Percentiles rank a stretch among this genome's conserved stretches.
phyloP scores from a whole-genome alignment of 2,329 filamentous ascomycete species.

The Alternaria conjuncta region DNA sequence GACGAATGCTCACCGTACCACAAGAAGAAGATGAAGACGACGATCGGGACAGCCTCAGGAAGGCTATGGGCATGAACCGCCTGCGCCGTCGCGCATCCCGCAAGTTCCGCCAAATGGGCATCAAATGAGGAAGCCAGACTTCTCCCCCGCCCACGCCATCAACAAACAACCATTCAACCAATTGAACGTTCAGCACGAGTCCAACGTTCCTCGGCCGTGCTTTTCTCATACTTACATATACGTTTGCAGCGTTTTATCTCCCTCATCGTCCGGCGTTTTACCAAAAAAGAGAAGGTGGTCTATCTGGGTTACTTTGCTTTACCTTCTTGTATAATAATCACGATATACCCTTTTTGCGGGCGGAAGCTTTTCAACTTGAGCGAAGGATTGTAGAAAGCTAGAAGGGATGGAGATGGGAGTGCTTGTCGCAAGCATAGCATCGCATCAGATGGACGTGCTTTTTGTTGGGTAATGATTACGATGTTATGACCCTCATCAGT shows the following conservation, averaged over 20 bases:
- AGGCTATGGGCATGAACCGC: conserved; percentile 24
- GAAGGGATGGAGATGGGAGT: neutral
- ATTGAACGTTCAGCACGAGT: neutral
- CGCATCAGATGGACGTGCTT: neutral
- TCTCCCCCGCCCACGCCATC: neutral
- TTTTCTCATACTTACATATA: neutral
- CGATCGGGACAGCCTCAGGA: conserved; percentile 25
- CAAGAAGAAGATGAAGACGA: conserved; percentile 28
- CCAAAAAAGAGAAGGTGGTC: conserved; percentile 4
- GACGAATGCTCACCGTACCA: conserved; percentile 6
- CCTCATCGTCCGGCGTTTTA: conserved; percentile 1
- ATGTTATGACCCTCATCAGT: conserved; percentile 21
- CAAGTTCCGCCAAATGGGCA: conserved; percentile 32
- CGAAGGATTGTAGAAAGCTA: conserved; percentile 1
- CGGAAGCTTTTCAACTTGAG: neutral
- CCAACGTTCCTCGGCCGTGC: neutral
- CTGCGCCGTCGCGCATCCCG: conserved; percentile 33
- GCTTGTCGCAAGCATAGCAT: neutral
- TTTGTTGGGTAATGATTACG: conserved; percentile 21
- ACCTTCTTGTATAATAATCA: conserved; percentile 28
- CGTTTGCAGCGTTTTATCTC: conserved; percentile 11
- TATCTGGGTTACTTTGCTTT: neutral
- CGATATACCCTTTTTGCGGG: conserved; percentile 29
- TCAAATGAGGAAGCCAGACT: conserved; percentile 6
- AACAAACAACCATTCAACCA: neutral